Evolutionary conservation across 345 rosid genomes (phyloP).

Genomic region (Aquilaria malaccensis): DNA sequence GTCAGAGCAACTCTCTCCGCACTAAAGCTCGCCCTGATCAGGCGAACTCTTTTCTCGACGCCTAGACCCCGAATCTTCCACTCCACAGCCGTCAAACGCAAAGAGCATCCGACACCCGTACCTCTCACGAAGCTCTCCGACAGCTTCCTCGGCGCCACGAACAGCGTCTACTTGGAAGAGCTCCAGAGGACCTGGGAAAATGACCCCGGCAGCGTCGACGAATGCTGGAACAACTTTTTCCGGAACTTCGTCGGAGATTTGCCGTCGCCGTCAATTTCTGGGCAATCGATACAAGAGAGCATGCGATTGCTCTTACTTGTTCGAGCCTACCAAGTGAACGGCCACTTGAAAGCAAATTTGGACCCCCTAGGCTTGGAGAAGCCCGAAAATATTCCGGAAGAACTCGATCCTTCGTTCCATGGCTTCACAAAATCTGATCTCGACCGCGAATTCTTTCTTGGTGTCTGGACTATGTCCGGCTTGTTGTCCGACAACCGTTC

Average conservation of each 20-base stretch:
- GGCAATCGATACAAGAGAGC: conserved; percentile 51
- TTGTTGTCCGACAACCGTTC: conserved; percentile 54
- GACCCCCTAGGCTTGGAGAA: conserved; percentile 43
- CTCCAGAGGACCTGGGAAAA: conserved; percentile 49
- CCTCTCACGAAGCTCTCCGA: conserved; percentile 50
- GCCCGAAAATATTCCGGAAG: conserved; percentile 32
- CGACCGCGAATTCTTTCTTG: conserved; percentile 49
- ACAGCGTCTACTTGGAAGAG: conserved; percentile 52
- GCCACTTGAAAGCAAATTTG: conserved; percentile 49
- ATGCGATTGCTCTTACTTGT: conserved; percentile 48
- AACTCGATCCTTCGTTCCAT: conserved; percentile 37
- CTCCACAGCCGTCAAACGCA: background rate
- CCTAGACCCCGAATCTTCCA: background rate
- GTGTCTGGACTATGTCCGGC: conserved; percentile 51
- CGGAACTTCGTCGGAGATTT: conserved; percentile 46
- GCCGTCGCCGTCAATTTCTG: conserved; percentile 37
- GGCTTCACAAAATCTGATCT: conserved; percentile 44
- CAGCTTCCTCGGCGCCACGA: conserved; percentile 45
- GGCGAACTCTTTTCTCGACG: no score
- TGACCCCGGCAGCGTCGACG: conserved; percentile 42
- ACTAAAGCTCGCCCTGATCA: no score
- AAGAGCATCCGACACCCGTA: conserved; percentile 30
- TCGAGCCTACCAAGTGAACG: conserved; percentile 55
- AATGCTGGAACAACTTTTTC: conserved; percentile 54
- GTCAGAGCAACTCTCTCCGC: no score